Evolutionary conservation across 208 protist species (phyloP), one percentile per base, ranked within the genome.

Genomic region (Leishmania tropica): DNA sequence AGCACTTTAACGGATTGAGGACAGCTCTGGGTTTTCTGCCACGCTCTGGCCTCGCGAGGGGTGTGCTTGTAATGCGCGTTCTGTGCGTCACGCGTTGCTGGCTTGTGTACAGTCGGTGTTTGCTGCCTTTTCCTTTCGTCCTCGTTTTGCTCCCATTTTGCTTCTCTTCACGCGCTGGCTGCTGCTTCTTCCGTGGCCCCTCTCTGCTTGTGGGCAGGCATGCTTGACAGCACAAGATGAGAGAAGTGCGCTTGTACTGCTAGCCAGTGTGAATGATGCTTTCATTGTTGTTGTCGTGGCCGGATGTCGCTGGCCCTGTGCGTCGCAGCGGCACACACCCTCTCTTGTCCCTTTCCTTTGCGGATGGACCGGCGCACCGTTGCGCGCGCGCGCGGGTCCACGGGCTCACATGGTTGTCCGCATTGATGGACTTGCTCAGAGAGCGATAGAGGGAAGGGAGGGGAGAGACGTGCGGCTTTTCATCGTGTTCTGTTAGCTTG

Each of bases 101-200:
- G 13, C 31, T 24, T 15, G 62, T 31, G 31, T 7, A 21, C 10
- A 2, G 62, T 31, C 3, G 65, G 10, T 47, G 8, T 8, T 42
- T 40, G 65, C 31, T 42, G 35, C 40, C 3, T 37, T 28, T 0
- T 47, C 28, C 28, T 3, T 47, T 73, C 11, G 21, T 48, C 51
- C 72, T 75, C 31, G 6, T 42, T 75, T 75, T n/a, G 21, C 13
- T 68, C 31, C 15, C 62, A 68, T 68, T 68, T 68, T 68, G 62
- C 40, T 31, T 35, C 62, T 17, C 31, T 68, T 68, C 58, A 28
- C n/a, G 58, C 28, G 28, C 19, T 68, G 62, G 15, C 15, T 62
- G 56, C 51, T 54, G 0, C 62, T 40, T 68, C 31, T 21, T 68
- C 15, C 31, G 31, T 40, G 31, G 31, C 3, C 15, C 40, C 11